Evolutionary conservation across 192 early-diverging fungal species (phyloP), one percentile per base, ranked within the genome.

Genomic region (Haplosporangium gracile): DNA sequence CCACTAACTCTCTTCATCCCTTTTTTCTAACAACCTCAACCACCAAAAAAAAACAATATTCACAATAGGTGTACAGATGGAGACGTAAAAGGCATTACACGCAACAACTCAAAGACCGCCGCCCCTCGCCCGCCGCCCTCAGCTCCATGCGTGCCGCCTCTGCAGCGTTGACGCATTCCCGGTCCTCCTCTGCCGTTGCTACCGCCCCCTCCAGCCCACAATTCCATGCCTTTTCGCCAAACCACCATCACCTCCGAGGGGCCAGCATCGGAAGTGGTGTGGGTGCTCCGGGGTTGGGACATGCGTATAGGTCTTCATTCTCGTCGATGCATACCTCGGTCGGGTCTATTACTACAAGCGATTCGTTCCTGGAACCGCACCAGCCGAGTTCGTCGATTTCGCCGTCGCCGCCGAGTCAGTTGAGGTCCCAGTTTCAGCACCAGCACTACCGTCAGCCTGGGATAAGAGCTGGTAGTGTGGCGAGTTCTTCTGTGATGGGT

Each of bases 11-110:
- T 74, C 57, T 60, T 60, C 29, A 8, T 32, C 10, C 6, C 22
- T 68, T 39, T 26, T 42, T 22, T 32, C 40, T 36, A 36, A 36
- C 36, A 36, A 11, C 38, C 13, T 40, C 63, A 42, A 29, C 34
- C 26, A 20, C 26, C 26, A 29, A 26, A 18, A 26, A 18, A 73
- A 11, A 16, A 60, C 57, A 24, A 60, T 18, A 72, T 43, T 43
- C 47, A 10, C 16, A 5, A n/a, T 70, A 83, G 82, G 47, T 39
- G 5, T 78, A 83, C 40, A 72, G 72, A 49, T 83, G 82, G 82
- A 65, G 82, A 51, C 76, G 72, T 9, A 43, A 45, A 43, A 65
- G 42, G 39, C 47, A 82, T 36, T 24, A 68, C 74, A 82, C 43
- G 26, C 51, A 68, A 8, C 70, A 73, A 22, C 55, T 47, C 42